These are phyloP conservation scores for Bonia amplexicaulis DNA, from an alignment of 176 grass and related monocot genomes.

Conservation along the genomic window DNA sequence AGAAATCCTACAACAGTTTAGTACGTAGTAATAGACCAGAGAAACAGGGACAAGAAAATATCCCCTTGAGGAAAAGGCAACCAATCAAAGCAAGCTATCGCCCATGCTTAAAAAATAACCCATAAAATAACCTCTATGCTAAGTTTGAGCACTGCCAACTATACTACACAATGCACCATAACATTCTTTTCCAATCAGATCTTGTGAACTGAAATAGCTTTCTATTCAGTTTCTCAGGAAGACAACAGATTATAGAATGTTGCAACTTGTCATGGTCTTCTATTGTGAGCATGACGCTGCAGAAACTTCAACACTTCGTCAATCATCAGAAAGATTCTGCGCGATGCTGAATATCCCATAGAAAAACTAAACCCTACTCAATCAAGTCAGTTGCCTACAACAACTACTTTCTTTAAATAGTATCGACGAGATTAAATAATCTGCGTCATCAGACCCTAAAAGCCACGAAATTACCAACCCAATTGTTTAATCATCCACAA, in stretches of 20 bases:
- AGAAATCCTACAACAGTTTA: neutral
- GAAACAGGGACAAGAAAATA: neutral
- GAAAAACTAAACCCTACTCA: conserved; percentile 24
- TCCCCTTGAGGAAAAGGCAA: neutral
- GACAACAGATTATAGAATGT: neutral
- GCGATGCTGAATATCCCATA: neutral
- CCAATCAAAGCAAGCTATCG: neutral
- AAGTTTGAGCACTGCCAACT: neutral
- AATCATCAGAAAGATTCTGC: conserved; percentile 17
- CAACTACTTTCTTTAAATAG: conserved; percentile 29
- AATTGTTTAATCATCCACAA: conserved; percentile 30
- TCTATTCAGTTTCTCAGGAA: neutral
- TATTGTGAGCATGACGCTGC: neutral
- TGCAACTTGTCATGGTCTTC: neutral
- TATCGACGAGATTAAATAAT: conserved; percentile 11
- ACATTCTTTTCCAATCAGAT: neutral
- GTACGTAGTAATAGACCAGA: neutral
- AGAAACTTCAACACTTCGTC: neutral
- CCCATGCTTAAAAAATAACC: neutral
- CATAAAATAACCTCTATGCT: conserved; percentile 29
- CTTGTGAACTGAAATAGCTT: neutral
- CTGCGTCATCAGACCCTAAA: conserved; percentile 9
- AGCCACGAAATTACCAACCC: conserved; percentile 26
- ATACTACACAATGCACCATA: neutral
- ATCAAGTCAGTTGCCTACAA: neutral